Base-by-base conservation (phyloP, 2,329 filamentous ascomycete species). In the Clarireedia hainanense region DNA sequence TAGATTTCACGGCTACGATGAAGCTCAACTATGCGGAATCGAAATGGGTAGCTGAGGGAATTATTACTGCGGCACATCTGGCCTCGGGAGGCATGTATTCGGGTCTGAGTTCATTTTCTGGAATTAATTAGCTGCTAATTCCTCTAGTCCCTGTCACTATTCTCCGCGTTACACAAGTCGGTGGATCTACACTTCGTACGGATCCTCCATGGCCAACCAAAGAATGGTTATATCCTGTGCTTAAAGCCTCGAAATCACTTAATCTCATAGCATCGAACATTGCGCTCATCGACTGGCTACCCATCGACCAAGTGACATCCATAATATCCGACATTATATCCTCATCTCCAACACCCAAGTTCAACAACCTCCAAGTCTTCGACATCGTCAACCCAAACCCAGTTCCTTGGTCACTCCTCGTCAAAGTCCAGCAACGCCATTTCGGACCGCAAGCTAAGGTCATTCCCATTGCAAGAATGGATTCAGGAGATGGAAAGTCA, bases 121-220 rank as follows among this genome's bases (percentile, higher is more conserved):
- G 9, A 6, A 34, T 2, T n/a, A 27, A 17, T n/a, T 3, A n/a
- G 6, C 26, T 47, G 26, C 23, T 47, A 46, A 46, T 17, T 26
- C 17, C n/a, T 27, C 46, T n/a, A 39, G 67, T 79, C 5, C 70
- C 71, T 0, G 65, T 69, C 0, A 70, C 71, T 6, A 63, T 74
- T 15, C 68, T 76, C 34, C 73, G 77, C 1, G 72, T 78, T 0
- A 76, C 75, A 0, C 77, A 79, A 63, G 72, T 79, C 45, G 74
- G 67, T 0, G 76, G 75, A 0, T 73, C 76, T 0, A 23, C 60
- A 7, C 65, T 69, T 14, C 63, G 52, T 7, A 53, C 64, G 15
- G 37, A 46, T 14, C 80, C 80, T 0, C 59, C 63, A 23, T 85
- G 81, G 81, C 81, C 79, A 57, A 70, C 66, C 24, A 72, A 78